These are phyloP conservation scores for Trichopus zeylanicus DNA, from an alignment of 116 monocot species.

Conservation along the genomic window DNA sequence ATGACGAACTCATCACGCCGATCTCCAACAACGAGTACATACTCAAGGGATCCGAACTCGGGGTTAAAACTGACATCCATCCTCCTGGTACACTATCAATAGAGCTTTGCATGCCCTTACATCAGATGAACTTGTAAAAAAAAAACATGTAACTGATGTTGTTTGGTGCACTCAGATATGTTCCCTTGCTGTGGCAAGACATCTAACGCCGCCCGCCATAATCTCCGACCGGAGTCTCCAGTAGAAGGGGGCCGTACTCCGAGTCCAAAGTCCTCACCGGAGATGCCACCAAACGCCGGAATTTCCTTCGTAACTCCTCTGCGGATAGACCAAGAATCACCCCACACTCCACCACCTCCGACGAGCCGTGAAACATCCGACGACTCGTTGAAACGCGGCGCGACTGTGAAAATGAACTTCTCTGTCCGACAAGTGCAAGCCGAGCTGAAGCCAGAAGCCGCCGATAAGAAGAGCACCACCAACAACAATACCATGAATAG, in stretches of 20 bases:
- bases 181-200: neutral
- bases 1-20: constrained; percentile 56
- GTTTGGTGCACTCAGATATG: neutral
- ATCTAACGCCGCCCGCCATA: neutral
- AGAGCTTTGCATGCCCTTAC: neutral
- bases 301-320: neutral
- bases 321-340: neutral
- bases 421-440: neutral
- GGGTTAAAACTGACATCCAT: neutral
- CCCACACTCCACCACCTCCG: neutral
- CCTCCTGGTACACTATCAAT: neutral
- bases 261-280: too few species aligned
- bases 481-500: neutral
- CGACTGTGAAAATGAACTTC: neutral
- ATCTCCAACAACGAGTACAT: constrained; percentile 52
- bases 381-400: neutral
- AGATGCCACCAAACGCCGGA: neutral
- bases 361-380: neutral
- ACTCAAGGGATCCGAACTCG: constrained; percentile 28
- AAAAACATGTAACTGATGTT: neutral
- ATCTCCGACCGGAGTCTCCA: neutral
- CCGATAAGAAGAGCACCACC: neutral
- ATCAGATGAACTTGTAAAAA: neutral
- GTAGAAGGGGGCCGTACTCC: too few species aligned
- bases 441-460: neutral